Conservation (phyloP, 345 rosid genomes). For the Boechera stricta region DNA sequence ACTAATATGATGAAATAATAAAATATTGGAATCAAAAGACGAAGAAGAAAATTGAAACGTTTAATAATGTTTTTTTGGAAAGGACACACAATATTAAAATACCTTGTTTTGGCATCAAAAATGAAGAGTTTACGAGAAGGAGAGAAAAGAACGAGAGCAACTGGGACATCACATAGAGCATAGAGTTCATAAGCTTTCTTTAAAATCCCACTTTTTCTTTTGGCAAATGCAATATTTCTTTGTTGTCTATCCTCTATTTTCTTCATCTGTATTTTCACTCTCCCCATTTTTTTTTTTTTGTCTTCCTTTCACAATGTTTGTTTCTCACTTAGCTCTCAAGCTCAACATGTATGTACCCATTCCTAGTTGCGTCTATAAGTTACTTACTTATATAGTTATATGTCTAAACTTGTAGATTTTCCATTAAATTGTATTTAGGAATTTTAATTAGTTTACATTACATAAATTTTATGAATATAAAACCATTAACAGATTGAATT, state of each 20-base stretch:
- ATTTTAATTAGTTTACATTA: neutral
- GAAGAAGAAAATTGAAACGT: too few relatives aligned
- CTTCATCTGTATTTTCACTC: conserved; percentile 34
- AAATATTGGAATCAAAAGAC: neutral
- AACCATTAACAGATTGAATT: neutral
- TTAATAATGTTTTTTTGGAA: too few relatives aligned
- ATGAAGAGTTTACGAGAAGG: conserved; percentile 39
- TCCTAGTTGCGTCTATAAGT: neutral
- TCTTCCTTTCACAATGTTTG: neutral
- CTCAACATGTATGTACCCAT: neutral
- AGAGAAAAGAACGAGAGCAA: conserved; percentile 33
- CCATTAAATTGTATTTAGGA: neutral
- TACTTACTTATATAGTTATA: neutral
- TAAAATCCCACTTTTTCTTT: conserved; percentile 36
- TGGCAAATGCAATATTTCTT: conserved; percentile 39
- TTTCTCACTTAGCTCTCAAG: neutral
- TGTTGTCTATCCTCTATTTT: conserved; percentile 20
- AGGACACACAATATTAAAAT: neutral
- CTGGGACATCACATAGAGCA: conserved; percentile 30
- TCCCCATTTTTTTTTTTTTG: conserved; percentile 31
- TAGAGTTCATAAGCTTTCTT: conserved; percentile 40
- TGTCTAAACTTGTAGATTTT: conserved; percentile 18
- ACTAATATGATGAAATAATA: neutral
- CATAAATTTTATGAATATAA: neutral
- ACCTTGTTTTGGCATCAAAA: conserved; percentile 35